phyloP scores from a whole-genome alignment of 768 basidiomycete genomes.

The Sutorius australiensis region DNA sequence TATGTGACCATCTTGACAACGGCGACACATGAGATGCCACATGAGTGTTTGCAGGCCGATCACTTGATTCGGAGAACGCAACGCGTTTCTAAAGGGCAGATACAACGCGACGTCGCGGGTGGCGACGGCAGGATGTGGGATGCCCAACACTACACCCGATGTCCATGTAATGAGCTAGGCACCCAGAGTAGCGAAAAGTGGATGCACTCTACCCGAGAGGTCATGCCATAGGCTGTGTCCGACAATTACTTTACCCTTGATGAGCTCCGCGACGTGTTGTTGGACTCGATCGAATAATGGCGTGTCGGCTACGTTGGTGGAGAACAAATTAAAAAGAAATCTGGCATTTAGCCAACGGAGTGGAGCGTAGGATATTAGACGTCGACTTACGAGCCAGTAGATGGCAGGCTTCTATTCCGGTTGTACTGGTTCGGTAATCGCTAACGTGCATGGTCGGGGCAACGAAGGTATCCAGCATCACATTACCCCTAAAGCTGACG shows the following conservation, averaged over 20 bases:
- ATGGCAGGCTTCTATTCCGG: conserved; percentile 47
- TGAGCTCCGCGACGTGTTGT: conserved; percentile 56
- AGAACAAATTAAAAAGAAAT: neutral
- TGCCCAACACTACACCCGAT: conserved; percentile 58
- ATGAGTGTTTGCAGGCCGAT: conserved; percentile 75
- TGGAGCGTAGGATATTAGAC: neutral
- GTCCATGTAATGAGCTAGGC: conserved; percentile 13
- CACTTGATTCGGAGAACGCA: conserved; percentile 61
- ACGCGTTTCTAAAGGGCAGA: conserved; percentile 70
- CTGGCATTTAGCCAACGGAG: neutral
- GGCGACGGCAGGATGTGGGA: conserved; percentile 71
- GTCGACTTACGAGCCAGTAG: conserved; percentile 36
- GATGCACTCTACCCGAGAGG: conserved; percentile 54
- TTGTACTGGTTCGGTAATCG: conserved; percentile 68
- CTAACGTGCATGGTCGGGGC: conserved; percentile 63
- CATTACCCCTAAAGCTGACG: conserved; percentile 55
- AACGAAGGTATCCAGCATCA: conserved; percentile 62
- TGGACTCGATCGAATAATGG: conserved; percentile 64
- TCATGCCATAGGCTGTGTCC: conserved; percentile 82
- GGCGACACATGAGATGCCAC: conserved; percentile 79
- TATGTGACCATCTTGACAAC: conserved; percentile 67
- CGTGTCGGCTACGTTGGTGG: conserved; percentile 30
- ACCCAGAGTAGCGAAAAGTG: neutral
- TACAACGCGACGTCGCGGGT: conserved; percentile 82
- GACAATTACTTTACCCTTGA: conserved; percentile 68